Evolutionary conservation across 208 protist genomes (phyloP), one percentile per base, ranked within the genome.

Genomic region (Lotmaria passim): DNA sequence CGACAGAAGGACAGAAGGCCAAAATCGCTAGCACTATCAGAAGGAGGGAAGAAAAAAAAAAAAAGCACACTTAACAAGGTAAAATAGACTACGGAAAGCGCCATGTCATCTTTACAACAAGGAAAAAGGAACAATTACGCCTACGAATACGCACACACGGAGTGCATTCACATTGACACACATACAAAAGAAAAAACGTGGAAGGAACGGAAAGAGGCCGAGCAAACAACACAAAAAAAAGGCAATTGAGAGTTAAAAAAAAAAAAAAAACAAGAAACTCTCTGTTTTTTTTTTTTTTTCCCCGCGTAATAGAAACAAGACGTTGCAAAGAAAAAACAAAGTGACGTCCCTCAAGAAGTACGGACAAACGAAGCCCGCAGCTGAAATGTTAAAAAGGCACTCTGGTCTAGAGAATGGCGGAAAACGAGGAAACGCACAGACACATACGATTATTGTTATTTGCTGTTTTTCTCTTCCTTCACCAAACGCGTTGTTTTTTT

Each of bases 21-120:
- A 36, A 62, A 41, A 38, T 50, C 57, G 17, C 57, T 63, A 66
- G 48, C 30, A 58, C 24, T 75, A 59, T 33, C 21, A 68, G n/a
- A 48, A 68, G 5, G 44, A 0, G 15, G 31, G 46, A 56, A 21
- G 30, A 66, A 58, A 65, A 38, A 62, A 59, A 67, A 31, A 24
- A 38, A 47, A 61, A 69, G 23, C n/a, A n/a, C n/a, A 55, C 2
- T 28, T 24, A 23, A 39, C 17, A 19, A 36, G 21, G 62, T 48
- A 61, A 39, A 66, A 21, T 33, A 31, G 23, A n/a, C 21, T 36
- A 36, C 7, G 50, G 21, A 30, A 14, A 23, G 21, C 17, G 17
- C 17, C 47, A 7, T 21, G 5, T 46, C 41, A 46, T 21, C 41
- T 46, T 7, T 10, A 15, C 21, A 51, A 12, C 46, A 51, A 8